Evolutionary conservation across 495 filamentous ascomycete genomes (phyloP).

Genomic region (Xylaria grammica): DNA sequence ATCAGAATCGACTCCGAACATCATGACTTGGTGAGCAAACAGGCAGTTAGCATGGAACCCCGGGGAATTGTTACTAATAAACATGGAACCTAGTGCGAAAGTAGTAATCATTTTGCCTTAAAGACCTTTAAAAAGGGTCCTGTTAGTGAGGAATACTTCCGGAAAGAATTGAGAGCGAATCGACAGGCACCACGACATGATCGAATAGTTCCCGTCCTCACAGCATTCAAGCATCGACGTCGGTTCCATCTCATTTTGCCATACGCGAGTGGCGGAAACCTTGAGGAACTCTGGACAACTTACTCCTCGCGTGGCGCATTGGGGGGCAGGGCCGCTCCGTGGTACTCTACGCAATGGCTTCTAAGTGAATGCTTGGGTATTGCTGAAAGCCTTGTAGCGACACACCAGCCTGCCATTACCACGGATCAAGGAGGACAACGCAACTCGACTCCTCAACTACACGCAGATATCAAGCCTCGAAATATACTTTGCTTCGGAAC

Average conservation of each 20-base stretch:
- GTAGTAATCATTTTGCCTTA: constrained; percentile 12
- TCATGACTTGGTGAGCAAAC: too few relatives aligned
- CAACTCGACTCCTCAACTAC: constrained; percentile 13
- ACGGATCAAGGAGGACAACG: background rate
- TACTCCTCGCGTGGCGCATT: background rate
- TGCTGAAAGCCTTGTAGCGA: constrained; percentile 6
- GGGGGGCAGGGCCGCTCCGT: background rate
- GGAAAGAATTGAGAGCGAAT: constrained; percentile 9
- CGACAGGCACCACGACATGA: background rate
- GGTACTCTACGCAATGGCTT: constrained; percentile 17
- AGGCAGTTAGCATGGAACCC: too few relatives aligned
- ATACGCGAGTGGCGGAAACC: constrained; percentile 15
- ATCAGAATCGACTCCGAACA: too few relatives aligned
- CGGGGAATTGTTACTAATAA: too few relatives aligned
- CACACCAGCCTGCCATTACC: background rate
- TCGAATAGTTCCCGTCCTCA: constrained; percentile 15
- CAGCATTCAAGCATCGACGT: constrained; percentile 14
- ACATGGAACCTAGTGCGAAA: too few relatives aligned
- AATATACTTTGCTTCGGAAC: constrained; percentile 34
- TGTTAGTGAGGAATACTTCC: background rate
- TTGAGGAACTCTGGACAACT: constrained; percentile 9
- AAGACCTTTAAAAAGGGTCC: background rate
- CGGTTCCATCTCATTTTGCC: constrained; percentile 15
- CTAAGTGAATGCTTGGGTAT: background rate
- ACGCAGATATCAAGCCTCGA: constrained; percentile 37